A percentile compares a stretch with the other conserved stretches of the same genome.
Conservation (phyloP, 129 eudicot genomes). For the Ambrosia artemisiifolia region DNA sequence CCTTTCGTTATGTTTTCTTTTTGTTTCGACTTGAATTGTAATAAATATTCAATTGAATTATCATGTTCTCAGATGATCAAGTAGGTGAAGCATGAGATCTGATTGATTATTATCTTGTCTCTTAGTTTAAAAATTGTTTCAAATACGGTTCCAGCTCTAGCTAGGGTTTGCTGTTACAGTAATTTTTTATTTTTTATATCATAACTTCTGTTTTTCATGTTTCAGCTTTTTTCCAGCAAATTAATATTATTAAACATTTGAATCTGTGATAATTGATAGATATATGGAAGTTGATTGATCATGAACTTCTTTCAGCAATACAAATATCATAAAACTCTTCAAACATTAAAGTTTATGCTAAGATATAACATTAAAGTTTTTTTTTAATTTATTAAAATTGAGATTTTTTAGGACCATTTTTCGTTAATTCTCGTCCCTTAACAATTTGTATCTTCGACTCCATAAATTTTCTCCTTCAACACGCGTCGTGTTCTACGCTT, state of each 20-base stretch:
- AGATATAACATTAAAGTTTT: background rate
- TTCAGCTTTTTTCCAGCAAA: background rate
- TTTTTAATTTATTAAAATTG: background rate
- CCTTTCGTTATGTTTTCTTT: slow-evolving; percentile 27
- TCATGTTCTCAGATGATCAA: background rate
- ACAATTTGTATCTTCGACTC: too few species aligned
- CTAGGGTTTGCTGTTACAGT: slow-evolving; percentile 30
- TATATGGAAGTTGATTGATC: background rate
- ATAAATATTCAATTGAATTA: slow-evolving; percentile 14
- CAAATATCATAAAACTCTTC: background rate
- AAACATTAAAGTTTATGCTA: background rate
- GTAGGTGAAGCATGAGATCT: slow-evolving; percentile 7
- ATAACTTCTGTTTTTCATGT: background rate
- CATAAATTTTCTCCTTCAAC: too few species aligned
- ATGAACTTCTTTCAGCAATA: background rate
- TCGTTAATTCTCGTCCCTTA: background rate
- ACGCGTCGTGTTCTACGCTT: background rate
- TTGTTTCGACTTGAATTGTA: slow-evolving; percentile 20
- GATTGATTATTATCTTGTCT: slow-evolving; percentile 1
- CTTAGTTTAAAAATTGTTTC: background rate
- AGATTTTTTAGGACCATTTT: background rate
- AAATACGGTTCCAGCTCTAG: slow-evolving; percentile 13
- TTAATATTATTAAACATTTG: background rate
- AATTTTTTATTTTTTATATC: background rate
- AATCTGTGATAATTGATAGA: background rate